A percentile compares a stretch with the other conserved stretches of the same genome.
Evolutionary conservation across 2,329 filamentous ascomycete genomes (phyloP).

Genomic region (Fusarium pilosicola): DNA sequence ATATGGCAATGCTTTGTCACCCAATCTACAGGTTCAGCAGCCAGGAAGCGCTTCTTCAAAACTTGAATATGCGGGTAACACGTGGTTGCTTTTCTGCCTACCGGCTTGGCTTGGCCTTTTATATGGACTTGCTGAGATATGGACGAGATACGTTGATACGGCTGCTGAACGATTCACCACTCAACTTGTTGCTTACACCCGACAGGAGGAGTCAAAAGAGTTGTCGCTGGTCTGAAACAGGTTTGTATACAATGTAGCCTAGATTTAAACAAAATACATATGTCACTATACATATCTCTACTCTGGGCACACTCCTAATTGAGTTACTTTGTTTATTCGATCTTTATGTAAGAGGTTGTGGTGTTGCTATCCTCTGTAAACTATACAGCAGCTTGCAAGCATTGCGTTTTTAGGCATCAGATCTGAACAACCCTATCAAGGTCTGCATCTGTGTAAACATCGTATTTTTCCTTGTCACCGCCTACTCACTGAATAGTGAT

Average conservation of each 20-base stretch:
- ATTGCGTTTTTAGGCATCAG: not conserved
- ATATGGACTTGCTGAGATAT: not conserved
- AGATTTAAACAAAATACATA: not conserved
- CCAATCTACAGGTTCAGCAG: not conserved
- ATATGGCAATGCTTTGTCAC: not conserved
- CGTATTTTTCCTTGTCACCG: not conserved
- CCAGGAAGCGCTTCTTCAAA: not conserved
- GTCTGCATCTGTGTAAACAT: rapidly evolving
- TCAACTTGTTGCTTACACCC: not conserved
- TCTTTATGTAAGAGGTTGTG: not conserved
- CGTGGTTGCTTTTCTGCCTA: not conserved
- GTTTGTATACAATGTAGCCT: no score
- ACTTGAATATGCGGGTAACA: not conserved
- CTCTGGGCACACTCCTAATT: rapidly evolving
- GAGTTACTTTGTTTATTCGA: not conserved
- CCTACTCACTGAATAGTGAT: not conserved
- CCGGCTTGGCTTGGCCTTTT: not conserved
- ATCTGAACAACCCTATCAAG: not conserved
- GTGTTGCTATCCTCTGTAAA: not conserved
- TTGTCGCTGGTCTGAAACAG: not conserved
- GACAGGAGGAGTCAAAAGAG: not conserved
- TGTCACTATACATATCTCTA: rapidly evolving
- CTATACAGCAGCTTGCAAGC: not conserved
- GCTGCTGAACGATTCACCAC: not conserved
- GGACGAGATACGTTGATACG: not conserved